Evolutionary conservation across 768 basidiomycete species (phyloP).

Genomic region (Kwoniella pini): DNA sequence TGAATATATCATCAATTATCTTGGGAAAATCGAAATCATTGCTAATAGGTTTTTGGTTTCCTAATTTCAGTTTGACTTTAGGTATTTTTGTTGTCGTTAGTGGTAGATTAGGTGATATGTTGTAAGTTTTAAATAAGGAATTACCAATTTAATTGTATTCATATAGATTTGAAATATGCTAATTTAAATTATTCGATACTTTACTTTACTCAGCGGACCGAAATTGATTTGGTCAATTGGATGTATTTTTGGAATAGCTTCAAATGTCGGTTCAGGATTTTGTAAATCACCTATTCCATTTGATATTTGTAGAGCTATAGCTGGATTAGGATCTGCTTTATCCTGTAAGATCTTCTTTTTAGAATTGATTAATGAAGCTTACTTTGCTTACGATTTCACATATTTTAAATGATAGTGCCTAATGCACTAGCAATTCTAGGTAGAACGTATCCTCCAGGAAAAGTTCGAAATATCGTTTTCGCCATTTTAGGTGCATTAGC

Average conservation of each 20-base stretch:
- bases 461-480: constrained; percentile 32
- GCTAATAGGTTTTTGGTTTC: too few relatives aligned
- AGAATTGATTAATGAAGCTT: background rate
- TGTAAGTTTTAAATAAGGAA: constrained; percentile 15
- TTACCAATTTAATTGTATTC: too few relatives aligned
- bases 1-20: too few relatives aligned
- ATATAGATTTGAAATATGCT: too few relatives aligned
- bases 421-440: constrained; percentile 41
- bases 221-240: constrained; percentile 22
- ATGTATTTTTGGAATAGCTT: constrained; percentile 13
- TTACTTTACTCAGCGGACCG: constrained; percentile 18
- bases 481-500: constrained; percentile 34
- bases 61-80: constrained; percentile 28
- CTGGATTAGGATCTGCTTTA: constrained; percentile 38
- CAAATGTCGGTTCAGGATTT: constrained; percentile 20
- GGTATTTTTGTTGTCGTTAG: constrained; percentile 38
- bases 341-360: constrained; percentile 16
- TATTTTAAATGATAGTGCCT: constrained; percentile 18
- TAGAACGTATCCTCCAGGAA: constrained; percentile 33
- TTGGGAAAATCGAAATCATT: too few relatives aligned
- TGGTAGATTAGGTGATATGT: constrained; percentile 38
- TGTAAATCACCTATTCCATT: constrained; percentile 22
- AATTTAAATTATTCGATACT: too few relatives aligned
- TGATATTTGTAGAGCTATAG: constrained; percentile 34
- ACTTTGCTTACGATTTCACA: background rate